These are phyloP conservation scores for Apiospora saccharicola DNA, from an alignment of 2,329 filamentous ascomycete species.

Conservation along the genomic window DNA sequence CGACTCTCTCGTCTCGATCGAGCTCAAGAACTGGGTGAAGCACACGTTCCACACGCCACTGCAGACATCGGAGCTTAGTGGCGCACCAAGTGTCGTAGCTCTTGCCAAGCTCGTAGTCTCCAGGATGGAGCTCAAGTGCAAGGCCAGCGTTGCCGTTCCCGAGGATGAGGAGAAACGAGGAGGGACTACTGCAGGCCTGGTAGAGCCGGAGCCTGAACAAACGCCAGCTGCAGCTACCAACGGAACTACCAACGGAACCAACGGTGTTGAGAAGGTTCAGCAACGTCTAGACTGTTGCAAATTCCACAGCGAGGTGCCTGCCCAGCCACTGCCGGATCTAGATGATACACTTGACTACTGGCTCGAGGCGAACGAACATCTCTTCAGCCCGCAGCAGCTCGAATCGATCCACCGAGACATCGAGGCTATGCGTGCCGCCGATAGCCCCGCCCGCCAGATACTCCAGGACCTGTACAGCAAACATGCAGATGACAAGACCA, in stretches of 20 bases:
- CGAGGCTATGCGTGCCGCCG: constrained; percentile 22
- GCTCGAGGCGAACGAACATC: constrained; percentile 25
- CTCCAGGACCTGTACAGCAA: constrained; percentile 22
- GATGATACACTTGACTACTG: constrained; percentile 26
- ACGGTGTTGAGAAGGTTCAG: no score
- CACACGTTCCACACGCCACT: neutral
- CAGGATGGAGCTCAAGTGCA: constrained; percentile 24
- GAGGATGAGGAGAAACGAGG: neutral
- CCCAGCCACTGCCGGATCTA: constrained; percentile 24
- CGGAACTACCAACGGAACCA: neutral
- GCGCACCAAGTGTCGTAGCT: constrained; percentile 23
- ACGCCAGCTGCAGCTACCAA: neutral
- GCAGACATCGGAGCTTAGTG: constrained; percentile 26
- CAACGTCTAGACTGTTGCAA: constrained; percentile 22
- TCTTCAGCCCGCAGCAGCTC: constrained; percentile 25
- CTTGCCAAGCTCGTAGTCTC: constrained; percentile 21
- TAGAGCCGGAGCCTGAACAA: neutral
- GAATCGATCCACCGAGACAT: constrained; percentile 26
- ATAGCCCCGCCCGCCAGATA: constrained; percentile 25
- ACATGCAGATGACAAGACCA: constrained; percentile 14
- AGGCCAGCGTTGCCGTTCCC: neutral
- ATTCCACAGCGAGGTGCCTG: constrained; percentile 19
- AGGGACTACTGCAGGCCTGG: neutral
- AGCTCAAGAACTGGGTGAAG: constrained; percentile 14
- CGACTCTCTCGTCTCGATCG: neutral